Evolutionary conservation across 805 yeast genomes (phyloP).

Genomic region (Scheffersomyces stipitis): DNA sequence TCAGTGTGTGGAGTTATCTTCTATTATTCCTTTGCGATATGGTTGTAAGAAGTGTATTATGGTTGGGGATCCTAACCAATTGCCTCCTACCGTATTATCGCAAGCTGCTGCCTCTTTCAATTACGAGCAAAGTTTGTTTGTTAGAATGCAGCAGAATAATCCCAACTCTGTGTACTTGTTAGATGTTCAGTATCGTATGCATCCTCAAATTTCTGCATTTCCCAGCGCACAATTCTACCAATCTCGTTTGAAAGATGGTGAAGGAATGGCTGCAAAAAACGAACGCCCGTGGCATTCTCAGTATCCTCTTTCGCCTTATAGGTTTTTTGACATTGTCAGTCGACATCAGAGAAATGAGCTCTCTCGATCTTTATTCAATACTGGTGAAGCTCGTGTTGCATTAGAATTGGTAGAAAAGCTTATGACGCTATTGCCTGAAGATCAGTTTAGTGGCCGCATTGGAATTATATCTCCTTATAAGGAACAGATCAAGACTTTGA

Average conservation of each 20-base stretch:
- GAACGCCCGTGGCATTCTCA: slow-evolving; percentile 72
- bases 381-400: slow-evolving; percentile 70
- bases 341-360: slow-evolving; percentile 61
- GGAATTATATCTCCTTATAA: slow-evolving; percentile 96
- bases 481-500: slow-evolving; percentile 70
- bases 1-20: slow-evolving; percentile 91
- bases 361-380: slow-evolving; percentile 71
- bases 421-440: slow-evolving; percentile 45
- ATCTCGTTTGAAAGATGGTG: slow-evolving; percentile 74
- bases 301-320: slow-evolving; percentile 65
- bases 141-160: slow-evolving; percentile 78
- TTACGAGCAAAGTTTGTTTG: slow-evolving; percentile 91
- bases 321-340: slow-evolving; percentile 67
- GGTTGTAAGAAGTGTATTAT: slow-evolving; percentile 88
- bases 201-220: slow-evolving; percentile 83
- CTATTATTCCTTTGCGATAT: slow-evolving; percentile 86
- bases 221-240: slow-evolving; percentile 84
- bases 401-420: slow-evolving; percentile 60
- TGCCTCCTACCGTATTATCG: slow-evolving; percentile 95
- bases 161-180: slow-evolving; percentile 65
- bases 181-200: slow-evolving; percentile 97
- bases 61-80: slow-evolving; percentile 98
- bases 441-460: slow-evolving; percentile 66
- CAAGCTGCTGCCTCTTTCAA: slow-evolving; percentile 76
- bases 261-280: slow-evolving; percentile 60